phyloP scores from a whole-genome alignment of 2,329 filamentous ascomycete genomes.

The Trichoderma guizhouense region DNA sequence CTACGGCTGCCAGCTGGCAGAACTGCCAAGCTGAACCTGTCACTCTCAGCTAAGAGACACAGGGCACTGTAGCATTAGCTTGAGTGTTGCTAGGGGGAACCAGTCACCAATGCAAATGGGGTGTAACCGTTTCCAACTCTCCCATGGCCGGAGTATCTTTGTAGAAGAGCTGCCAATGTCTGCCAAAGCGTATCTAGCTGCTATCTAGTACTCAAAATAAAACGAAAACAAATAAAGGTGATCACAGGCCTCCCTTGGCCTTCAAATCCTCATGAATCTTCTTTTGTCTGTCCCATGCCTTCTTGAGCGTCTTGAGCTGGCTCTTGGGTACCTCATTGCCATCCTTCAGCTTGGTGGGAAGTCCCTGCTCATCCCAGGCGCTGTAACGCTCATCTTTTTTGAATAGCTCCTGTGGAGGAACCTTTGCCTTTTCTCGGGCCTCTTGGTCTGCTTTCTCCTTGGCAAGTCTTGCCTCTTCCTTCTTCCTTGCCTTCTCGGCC shows the following conservation, averaged over 20 bases:
- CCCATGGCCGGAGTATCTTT: not conserved
- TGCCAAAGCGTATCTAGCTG: not conserved
- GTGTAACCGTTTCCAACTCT: not conserved
- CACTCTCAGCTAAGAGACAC: not conserved
- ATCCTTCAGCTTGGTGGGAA: slow-evolving; percentile 73
- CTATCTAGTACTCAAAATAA: not conserved
- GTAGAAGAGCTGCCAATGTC: not conserved
- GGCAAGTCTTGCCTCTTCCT: slow-evolving; percentile 53
- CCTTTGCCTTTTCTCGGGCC: slow-evolving; percentile 56
- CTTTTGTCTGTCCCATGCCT: slow-evolving; percentile 89
- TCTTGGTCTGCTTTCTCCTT: slow-evolving; percentile 51
- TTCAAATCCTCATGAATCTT: slow-evolving; percentile 67
- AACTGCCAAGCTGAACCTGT: not conserved
- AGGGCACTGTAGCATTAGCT: not conserved
- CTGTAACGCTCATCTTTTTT: slow-evolving; percentile 58
- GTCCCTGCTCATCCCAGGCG: slow-evolving; percentile 77
- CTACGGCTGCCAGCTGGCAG: not conserved
- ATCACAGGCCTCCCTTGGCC: slow-evolving; percentile 28
- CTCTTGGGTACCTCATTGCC: slow-evolving; percentile 80
- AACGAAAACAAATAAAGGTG: not conserved
- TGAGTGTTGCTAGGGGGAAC: not conserved
- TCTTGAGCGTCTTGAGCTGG: slow-evolving; percentile 75
- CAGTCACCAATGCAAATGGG: not conserved
- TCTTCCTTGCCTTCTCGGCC: slow-evolving; percentile 55
- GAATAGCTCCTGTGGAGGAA: slow-evolving; percentile 55